Base-by-base conservation (phyloP, 768 basidiomycete genomes). In the Suillus hirtellus region DNA sequence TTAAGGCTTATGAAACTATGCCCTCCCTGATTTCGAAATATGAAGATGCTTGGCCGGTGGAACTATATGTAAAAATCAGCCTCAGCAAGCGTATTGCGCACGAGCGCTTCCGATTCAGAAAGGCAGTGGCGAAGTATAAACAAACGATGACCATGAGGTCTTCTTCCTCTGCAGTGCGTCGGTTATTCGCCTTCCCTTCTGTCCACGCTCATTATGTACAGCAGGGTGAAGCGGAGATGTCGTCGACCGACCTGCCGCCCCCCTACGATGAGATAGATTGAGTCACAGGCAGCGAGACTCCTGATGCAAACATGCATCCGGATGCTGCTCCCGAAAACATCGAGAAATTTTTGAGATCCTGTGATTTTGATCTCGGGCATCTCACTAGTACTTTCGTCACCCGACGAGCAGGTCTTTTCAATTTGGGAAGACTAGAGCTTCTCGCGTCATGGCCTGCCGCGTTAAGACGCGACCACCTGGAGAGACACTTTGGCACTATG, bases 341-440 rank as follows among this genome's bases (percentile, higher is more conserved):
- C 40, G 40, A 58, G 9, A 11, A 27, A 3, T 58, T 58, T 15
- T 6, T 58, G 15, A 42, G 38, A 42, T 58, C 56, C 17, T 58
- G 56, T 10, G 56, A 58, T 17, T 42, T 58, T 15, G 56, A 58
- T 27, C 35, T 58, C 40, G 40, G 56, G 38, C 56, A 58, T 42
- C 56, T 58, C 56, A 40, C 38, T 19, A 12, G 35, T 58, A 3
- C 5, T 19, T 58, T 58, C 24, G 40, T 58, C 40, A 42, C 56
- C 24, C 40, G 11, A 40, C 24, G 56, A 58, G 24, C 56, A 19
- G 56, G 56, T 7, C 38, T 58, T 40, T 58, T 58, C 40, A 58
- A 58, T 37, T 27, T 58, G 24, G 24, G 42, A 40, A 58, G 40
- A 15, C 38, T 58, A 15, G 38, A 58, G 8, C 24, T 58, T 42